Percentiles rank a stretch among this genome's conserved stretches.
These are phyloP conservation scores for Psilocybe subaeruginosa DNA, from an alignment of 768 basidiomycete species.

Conservation along the genomic window DNA sequence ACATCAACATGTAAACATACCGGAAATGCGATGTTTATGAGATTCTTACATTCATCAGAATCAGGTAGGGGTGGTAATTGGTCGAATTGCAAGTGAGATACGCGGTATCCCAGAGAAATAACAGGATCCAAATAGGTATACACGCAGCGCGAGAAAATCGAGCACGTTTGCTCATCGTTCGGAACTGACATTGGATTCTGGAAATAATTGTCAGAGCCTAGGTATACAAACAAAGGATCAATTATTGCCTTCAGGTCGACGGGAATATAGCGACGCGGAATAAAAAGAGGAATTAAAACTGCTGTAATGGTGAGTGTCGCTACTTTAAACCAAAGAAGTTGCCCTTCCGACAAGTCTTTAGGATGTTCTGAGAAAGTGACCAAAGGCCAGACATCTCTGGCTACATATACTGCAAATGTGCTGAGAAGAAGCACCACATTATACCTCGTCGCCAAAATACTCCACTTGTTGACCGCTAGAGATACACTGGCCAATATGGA, in stretches of 20 bases:
- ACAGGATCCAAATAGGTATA: constrained; percentile 58
- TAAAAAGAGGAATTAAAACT: constrained; percentile 52
- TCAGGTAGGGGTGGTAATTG: constrained; percentile 63
- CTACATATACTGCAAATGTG: constrained; percentile 46
- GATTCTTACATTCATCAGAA: constrained; percentile 41
- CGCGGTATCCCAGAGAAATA: constrained; percentile 42
- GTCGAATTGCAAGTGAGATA: constrained; percentile 47
- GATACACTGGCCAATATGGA: constrained; percentile 41
- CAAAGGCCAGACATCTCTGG: constrained; percentile 62
- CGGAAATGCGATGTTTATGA: constrained; percentile 17
- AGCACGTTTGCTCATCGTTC: constrained; percentile 52
- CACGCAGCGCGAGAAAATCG: constrained; percentile 41
- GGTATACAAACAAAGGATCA: not conserved
- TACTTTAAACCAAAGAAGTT: constrained; percentile 52
- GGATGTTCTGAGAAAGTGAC: constrained; percentile 48
- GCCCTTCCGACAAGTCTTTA: constrained; percentile 46
- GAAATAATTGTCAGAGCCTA: not conserved
- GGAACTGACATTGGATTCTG: constrained; percentile 32
- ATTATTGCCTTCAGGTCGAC: constrained; percentile 43
- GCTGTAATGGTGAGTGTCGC: constrained; percentile 43
- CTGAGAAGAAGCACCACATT: constrained; percentile 31
- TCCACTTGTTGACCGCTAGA: constrained; percentile 33
- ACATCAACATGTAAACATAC: constrained; percentile 20
- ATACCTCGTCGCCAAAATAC: constrained; percentile 28
- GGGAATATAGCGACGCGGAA: constrained; percentile 58